A percentile compares a stretch with the other conserved stretches of the same genome.
phyloP scores from a whole-genome alignment of 164 flowering plant genomes.

The Taxillus chinensis region DNA sequence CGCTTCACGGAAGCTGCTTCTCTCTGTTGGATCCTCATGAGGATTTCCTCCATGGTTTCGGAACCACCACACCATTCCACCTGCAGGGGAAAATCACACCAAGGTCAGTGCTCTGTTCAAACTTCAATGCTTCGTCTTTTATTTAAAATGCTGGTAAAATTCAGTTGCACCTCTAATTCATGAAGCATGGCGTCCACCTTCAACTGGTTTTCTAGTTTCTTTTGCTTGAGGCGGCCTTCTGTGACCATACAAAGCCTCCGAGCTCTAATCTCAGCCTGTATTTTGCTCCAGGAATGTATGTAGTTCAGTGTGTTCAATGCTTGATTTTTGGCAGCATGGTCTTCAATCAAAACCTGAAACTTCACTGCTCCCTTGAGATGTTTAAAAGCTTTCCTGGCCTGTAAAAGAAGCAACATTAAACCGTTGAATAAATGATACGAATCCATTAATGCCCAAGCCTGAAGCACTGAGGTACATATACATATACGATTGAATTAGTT shows the following conservation, averaged over 20 bases:
- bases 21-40: slow-evolving; percentile 24
- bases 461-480: no score
- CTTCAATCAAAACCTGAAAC: slow-evolving; percentile 12
- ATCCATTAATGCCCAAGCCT: not conserved
- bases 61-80: slow-evolving; percentile 28
- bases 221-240: slow-evolving; percentile 20
- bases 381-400: slow-evolving; percentile 18
- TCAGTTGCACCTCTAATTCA: slow-evolving; percentile 20
- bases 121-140: no score
- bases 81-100: slow-evolving; percentile 5
- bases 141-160: not conserved
- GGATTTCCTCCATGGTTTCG: slow-evolving; percentile 31
- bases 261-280: slow-evolving; percentile 20
- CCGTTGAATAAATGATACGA: not conserved
- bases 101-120: no score
- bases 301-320: slow-evolving; percentile 10
- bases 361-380: slow-evolving; percentile 10
- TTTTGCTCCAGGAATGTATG: slow-evolving; percentile 26
- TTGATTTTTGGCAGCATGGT: slow-evolving; percentile 11
- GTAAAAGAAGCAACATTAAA: not conserved
- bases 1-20: slow-evolving; percentile 30
- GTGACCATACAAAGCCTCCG: slow-evolving; percentile 23
- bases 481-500: no score
- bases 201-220: slow-evolving; percentile 22
- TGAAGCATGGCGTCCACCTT: slow-evolving; percentile 27